A percentile compares a stretch with the other conserved stretches of the same genome.
phyloP scores from a whole-genome alignment of 768 basidiomycete genomes.

The Lactarius hatsudake region DNA sequence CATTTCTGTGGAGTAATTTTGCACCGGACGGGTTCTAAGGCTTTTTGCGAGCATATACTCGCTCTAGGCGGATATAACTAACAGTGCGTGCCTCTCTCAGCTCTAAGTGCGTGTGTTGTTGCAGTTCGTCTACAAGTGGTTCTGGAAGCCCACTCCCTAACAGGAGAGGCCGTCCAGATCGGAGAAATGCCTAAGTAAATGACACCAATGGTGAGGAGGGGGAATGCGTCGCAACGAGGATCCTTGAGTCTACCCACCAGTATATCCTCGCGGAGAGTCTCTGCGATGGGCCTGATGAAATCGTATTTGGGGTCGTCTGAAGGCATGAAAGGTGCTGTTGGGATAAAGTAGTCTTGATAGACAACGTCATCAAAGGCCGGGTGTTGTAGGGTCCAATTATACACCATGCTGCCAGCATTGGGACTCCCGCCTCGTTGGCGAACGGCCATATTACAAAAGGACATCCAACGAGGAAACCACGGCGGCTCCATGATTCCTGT shows the following conservation, averaged over 20 bases:
- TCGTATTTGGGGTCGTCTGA: constrained; percentile 33
- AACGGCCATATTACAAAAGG: constrained; percentile 52
- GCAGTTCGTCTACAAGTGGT: constrained; percentile 51
- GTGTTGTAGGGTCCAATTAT: constrained; percentile 53
- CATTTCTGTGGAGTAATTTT: too few species aligned
- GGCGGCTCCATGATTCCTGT: constrained; percentile 46
- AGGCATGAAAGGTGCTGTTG: constrained; percentile 50
- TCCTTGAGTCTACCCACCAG: constrained; percentile 37
- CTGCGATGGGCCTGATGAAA: constrained; percentile 13
- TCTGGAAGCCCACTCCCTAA: constrained; percentile 59
- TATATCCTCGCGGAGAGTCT: constrained; percentile 57
- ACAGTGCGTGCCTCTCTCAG: constrained; percentile 45
- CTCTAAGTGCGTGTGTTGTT: constrained; percentile 51
- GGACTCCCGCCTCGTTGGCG: constrained; percentile 56
- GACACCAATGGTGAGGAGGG: constrained; percentile 6
- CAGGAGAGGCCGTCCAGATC: constrained; percentile 63
- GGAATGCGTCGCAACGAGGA: not conserved
- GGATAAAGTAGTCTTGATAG: constrained; percentile 60
- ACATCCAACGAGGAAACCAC: constrained; percentile 64
- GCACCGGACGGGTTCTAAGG: too few species aligned
- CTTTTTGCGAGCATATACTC: constrained; percentile 58
- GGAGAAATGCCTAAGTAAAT: constrained; percentile 55
- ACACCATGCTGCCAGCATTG: constrained; percentile 57
- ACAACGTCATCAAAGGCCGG: constrained; percentile 57
- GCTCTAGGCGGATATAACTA: constrained; percentile 55